Evolutionary conservation across 108 stramenopile genomes (phyloP).

Genomic region (Skeletonema potamos): DNA sequence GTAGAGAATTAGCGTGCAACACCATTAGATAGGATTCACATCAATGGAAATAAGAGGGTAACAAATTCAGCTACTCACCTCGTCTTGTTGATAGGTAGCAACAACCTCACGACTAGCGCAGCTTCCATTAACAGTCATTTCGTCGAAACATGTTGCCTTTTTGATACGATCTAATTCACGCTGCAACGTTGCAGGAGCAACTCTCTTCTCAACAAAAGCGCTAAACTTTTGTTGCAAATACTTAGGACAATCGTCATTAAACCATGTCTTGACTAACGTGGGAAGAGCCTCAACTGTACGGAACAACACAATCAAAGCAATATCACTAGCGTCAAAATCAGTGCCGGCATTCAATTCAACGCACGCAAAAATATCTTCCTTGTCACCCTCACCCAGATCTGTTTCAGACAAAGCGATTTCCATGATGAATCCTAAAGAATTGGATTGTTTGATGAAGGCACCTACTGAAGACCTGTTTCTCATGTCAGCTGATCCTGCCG

Average conservation of each 20-base stretch:
- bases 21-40: neutral
- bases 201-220: conserved; percentile 67
- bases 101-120: conserved; percentile 69
- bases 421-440: conserved; percentile 44
- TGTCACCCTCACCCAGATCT: conserved; percentile 42
- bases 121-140: conserved; percentile 79
- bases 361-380: conserved; percentile 32
- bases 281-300: conserved; percentile 77
- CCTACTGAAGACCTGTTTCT: conserved; percentile 60
- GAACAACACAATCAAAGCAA: conserved; percentile 66
- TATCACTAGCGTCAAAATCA: conserved; percentile 36
- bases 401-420: conserved; percentile 55
- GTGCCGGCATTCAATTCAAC: conserved; percentile 17
- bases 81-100: conserved; percentile 85
- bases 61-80: conserved; percentile 41
- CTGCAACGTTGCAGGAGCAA: conserved; percentile 70
- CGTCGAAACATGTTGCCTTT: conserved; percentile 59
- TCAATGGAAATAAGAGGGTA: neutral
- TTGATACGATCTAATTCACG: conserved; percentile 69
- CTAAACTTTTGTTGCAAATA: conserved; percentile 48
- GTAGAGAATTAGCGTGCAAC: neutral
- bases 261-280: conserved; percentile 76
- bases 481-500: conserved; percentile 55
- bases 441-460: conserved; percentile 57
- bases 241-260: conserved; percentile 75